These are phyloP conservation scores for Solidago caesia DNA, from an alignment of 129 eudicot species.

Conservation along the genomic window DNA sequence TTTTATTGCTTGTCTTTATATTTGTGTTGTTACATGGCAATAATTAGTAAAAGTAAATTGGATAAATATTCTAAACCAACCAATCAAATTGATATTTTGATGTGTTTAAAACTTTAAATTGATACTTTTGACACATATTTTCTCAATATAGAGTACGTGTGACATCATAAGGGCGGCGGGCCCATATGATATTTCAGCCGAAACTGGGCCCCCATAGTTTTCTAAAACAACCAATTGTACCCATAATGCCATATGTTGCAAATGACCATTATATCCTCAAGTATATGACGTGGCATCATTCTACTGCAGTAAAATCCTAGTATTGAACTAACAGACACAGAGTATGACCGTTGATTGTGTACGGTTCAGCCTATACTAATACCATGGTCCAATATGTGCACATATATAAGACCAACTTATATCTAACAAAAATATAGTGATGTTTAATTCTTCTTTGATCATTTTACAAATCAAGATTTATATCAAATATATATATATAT, in stretches of 20 bases:
- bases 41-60: no score
- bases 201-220: no score
- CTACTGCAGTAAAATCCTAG: constrained; percentile 18
- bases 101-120: background rate
- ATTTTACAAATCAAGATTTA: background rate
- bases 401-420: constrained; percentile 15
- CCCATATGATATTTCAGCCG: constrained; percentile 12
- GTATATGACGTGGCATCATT: constrained; percentile 28
- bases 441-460: background rate
- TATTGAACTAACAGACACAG: constrained; percentile 8
- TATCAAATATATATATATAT: background rate
- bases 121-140: background rate
- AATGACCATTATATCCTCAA: constrained; percentile 3
- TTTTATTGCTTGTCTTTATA: no score
- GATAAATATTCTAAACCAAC: background rate
- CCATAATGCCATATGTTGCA: background rate
- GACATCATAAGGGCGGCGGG: background rate
- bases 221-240: no score
- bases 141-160: background rate
- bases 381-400: constrained; percentile 30
- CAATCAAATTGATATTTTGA: background rate
- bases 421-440: background rate
- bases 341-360: constrained; percentile 28
- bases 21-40: no score
- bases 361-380: constrained; percentile 35